phyloP scores from a whole-genome alignment of 2,329 filamentous ascomycete species.

The Scortechinia acanthostroma region DNA sequence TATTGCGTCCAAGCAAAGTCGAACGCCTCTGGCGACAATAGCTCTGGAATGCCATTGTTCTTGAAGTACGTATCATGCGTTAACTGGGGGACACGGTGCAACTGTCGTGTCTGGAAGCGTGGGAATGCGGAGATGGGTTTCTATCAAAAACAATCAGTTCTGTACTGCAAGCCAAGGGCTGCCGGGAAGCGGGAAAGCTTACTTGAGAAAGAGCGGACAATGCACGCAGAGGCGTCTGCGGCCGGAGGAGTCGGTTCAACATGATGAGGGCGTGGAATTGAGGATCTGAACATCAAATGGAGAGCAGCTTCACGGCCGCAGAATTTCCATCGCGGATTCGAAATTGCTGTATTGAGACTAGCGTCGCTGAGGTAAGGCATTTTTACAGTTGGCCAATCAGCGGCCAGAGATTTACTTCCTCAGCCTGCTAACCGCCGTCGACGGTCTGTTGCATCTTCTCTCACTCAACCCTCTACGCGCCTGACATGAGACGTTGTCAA shows the following conservation, averaged over 20 bases:
- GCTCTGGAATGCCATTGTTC: slow-evolving; percentile 31
- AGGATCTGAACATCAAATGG: neutral
- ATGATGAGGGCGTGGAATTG: neutral
- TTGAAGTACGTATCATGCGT: neutral
- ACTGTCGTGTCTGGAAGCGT: neutral
- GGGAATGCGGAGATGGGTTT: neutral
- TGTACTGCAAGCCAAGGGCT: neutral
- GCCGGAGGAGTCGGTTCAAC: neutral
- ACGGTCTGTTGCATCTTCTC: neutral
- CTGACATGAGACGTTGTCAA: too few relatives aligned
- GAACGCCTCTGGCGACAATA: slow-evolving; percentile 43
- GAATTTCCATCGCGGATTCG: neutral
- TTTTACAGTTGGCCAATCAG: neutral
- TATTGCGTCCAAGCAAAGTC: slow-evolving; percentile 53
- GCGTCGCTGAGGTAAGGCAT: neutral
- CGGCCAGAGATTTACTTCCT: neutral
- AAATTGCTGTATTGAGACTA: neutral
- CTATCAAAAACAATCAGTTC: neutral
- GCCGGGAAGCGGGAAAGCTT: neutral
- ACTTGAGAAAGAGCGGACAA: neutral
- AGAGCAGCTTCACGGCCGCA: neutral
- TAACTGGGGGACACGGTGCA: neutral
- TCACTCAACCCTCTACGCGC: neutral
- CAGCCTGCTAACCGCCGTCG: neutral
- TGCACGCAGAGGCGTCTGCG: neutral